Conservation (phyloP, 2,329 filamentous ascomycete species). For the Verticillium zaregamsianum region DNA sequence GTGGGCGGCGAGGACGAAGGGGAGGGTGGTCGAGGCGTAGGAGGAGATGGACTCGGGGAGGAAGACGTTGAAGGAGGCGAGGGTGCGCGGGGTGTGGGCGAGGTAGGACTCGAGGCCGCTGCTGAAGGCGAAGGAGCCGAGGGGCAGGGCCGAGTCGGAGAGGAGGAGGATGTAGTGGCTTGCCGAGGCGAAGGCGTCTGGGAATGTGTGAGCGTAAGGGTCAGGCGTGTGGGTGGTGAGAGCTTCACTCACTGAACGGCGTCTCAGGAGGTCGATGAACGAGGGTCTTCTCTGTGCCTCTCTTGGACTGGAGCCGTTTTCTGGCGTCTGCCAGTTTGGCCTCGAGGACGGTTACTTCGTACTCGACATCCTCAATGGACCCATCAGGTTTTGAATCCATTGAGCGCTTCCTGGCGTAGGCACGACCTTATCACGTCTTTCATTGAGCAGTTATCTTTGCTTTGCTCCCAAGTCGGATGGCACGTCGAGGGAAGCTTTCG, state of each 20-base stretch:
- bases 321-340: constrained; percentile 41
- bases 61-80: constrained; percentile 58
- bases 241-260: constrained; percentile 7
- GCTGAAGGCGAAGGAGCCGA: constrained; percentile 85
- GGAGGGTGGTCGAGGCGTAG: constrained; percentile 67
- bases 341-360: constrained; percentile 59
- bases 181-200: constrained; percentile 14
- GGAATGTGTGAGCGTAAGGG: constrained; percentile 2
- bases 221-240: constrained; percentile 8
- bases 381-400: constrained; percentile 20
- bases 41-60: constrained; percentile 67
- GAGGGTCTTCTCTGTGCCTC: neutral
- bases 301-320: constrained; percentile 33
- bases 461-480: neutral
- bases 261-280: neutral
- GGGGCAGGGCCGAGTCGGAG: constrained; percentile 74
- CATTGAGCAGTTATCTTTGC: neutral
- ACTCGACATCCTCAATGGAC: constrained; percentile 25
- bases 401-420: neutral
- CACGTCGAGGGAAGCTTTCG: neutral
- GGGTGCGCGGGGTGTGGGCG: constrained; percentile 51
- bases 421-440: neutral
- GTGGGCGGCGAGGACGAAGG: constrained; percentile 69
- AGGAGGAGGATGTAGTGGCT: constrained; percentile 71
- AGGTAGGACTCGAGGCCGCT: constrained; percentile 79